Conservation (phyloP, 345 rosid genomes). For the Pistacia integerrima region DNA sequence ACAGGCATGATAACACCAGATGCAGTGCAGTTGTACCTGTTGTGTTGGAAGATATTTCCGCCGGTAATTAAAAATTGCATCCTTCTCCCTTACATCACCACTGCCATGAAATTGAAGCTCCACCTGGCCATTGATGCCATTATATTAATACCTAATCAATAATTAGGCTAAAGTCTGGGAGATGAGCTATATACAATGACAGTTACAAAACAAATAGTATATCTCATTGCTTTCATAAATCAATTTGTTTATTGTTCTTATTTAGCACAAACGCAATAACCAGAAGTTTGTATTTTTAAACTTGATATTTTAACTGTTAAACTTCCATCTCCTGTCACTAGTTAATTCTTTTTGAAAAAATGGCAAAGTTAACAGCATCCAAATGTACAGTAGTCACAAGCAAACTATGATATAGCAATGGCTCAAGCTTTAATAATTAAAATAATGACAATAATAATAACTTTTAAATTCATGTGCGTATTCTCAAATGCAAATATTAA, state of each 20-base stretch:
- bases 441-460: too few relatives aligned
- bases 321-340: background rate
- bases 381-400: too few relatives aligned
- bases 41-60: constrained; percentile 96
- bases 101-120: constrained; percentile 76
- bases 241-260: background rate
- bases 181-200: background rate
- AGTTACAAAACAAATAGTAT: background rate
- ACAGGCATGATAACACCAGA: constrained; percentile 5
- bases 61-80: constrained; percentile 85
- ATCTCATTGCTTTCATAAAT: constrained; percentile 4
- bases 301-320: background rate
- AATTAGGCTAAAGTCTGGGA: background rate
- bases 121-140: constrained; percentile 57
- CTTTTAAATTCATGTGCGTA: background rate
- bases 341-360: background rate
- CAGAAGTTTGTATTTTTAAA: background rate
- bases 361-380: too few relatives aligned
- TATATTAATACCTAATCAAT: constrained; percentile 20
- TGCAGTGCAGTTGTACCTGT: constrained; percentile 53
- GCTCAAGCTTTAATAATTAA: background rate
- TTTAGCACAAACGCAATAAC: background rate
- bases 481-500: constrained; percentile 10
- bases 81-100: constrained; percentile 59
- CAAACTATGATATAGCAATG: too few relatives aligned